Conservation (phyloP, 176 grass and related monocot genomes). For the Aegilops sharonensis region DNA sequence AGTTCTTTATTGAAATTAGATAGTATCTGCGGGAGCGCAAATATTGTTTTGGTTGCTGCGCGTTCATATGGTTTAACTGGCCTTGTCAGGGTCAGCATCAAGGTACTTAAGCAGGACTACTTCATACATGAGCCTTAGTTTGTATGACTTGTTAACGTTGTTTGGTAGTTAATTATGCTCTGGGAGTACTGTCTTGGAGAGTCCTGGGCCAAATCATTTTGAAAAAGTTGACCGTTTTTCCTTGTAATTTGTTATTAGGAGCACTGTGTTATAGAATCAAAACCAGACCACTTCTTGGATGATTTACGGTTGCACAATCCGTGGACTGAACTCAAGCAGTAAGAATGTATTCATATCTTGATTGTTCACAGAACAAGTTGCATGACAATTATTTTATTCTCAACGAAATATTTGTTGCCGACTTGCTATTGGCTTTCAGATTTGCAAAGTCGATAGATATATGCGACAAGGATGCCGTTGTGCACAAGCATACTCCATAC, state of each 20-base stretch:
- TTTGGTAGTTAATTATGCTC: neutral
- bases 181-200: neutral
- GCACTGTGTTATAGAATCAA: conserved; percentile 77
- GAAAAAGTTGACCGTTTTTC: conserved; percentile 21
- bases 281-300: conserved; percentile 98
- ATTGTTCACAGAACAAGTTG: neutral
- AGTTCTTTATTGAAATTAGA: conserved; percentile 83
- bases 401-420: neutral
- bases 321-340: conserved; percentile 92
- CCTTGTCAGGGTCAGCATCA: conserved; percentile 80
- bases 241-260: conserved; percentile 48
- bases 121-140: neutral
- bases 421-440: conserved; percentile 41
- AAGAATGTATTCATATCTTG: conserved; percentile 31
- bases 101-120: conserved; percentile 43
- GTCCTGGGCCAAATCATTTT: neutral
- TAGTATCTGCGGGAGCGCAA: conserved; percentile 69
- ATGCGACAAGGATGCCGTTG: conserved; percentile 74
- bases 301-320: conserved; percentile 89
- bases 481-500: conserved; percentile 97
- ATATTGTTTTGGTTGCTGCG: conserved; percentile 75
- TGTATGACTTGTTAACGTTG: neutral
- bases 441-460: conserved; percentile 81
- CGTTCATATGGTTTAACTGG: conserved; percentile 91
- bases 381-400: neutral